Conservation (phyloP, 345 rosid species). For the Chamaenerion angustifolium region DNA sequence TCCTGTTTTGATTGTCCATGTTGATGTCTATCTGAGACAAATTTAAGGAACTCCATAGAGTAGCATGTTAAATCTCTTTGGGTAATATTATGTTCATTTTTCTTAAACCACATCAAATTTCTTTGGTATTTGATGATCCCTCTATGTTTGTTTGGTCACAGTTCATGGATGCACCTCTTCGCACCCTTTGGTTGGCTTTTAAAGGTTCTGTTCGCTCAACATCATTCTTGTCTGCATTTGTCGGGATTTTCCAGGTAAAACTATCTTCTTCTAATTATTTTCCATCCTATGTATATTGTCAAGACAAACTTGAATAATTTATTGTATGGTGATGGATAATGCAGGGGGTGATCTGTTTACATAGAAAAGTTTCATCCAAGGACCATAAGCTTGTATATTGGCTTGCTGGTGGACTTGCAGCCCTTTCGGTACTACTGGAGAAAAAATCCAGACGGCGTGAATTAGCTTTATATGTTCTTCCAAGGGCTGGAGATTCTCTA, state of each 20-base stretch:
- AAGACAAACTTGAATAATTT: neutral
- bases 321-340: constrained; percentile 11
- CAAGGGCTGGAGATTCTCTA: constrained; percentile 91
- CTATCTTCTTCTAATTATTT: constrained; percentile 3
- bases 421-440: constrained; percentile 89
- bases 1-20: no score
- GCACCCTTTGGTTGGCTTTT: constrained; percentile 72
- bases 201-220: constrained; percentile 90
- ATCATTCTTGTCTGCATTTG: constrained; percentile 90
- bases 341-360: constrained; percentile 80
- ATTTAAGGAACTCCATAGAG: no score
- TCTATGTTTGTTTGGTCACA: constrained; percentile 10
- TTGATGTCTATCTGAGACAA: no score
- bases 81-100: no score
- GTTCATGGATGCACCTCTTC: constrained; percentile 89
- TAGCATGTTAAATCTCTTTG: no score
- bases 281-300: neutral
- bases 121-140: neutral
- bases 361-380: constrained; percentile 63
- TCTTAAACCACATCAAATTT: no score
- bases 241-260: constrained; percentile 88
- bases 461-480: constrained; percentile 94
- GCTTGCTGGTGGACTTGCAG: constrained; percentile 83
- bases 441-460: constrained; percentile 89
- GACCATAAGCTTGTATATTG: constrained; percentile 97